phyloP scores from a whole-genome alignment of 495 filamentous ascomycete genomes.

The Xylaria venustula region DNA sequence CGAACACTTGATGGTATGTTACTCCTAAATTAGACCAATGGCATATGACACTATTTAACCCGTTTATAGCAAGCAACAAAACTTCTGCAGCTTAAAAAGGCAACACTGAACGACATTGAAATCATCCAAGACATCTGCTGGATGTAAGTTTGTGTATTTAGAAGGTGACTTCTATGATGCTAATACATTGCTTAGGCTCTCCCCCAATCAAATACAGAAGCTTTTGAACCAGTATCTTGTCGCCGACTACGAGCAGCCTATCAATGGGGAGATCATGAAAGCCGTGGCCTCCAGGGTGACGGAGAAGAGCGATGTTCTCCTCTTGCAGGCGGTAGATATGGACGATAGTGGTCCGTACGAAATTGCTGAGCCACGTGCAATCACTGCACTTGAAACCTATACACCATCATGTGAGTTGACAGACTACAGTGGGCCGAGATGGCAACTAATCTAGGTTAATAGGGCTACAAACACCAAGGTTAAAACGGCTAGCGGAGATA shows the following conservation, averaged over 20 bases:
- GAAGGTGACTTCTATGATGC: neutral
- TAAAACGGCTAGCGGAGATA: slow-evolving; percentile 95
- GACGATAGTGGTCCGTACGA: slow-evolving; percentile 99
- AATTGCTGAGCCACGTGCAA: slow-evolving; percentile 93
- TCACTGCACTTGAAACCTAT: slow-evolving; percentile 96
- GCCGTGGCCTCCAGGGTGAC: slow-evolving; percentile 95
- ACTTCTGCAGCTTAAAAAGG: slow-evolving; percentile 97
- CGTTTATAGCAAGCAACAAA: slow-evolving; percentile 86
- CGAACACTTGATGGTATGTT: slow-evolving; percentile 93
- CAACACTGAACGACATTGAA: slow-evolving; percentile 97
- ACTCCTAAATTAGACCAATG: neutral
- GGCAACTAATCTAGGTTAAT: slow-evolving; percentile 22
- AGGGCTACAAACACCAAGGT: slow-evolving; percentile 93
- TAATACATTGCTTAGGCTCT: slow-evolving; percentile 60
- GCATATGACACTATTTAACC: slow-evolving; percentile 19
- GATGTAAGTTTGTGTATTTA: slow-evolving; percentile 66
- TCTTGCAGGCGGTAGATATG: slow-evolving; percentile 94
- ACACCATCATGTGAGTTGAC: slow-evolving; percentile 81
- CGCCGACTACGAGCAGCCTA: slow-evolving; percentile 98
- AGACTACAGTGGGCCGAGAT: neutral
- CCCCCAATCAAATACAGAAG: slow-evolving; percentile 98
- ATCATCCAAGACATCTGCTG: slow-evolving; percentile 99
- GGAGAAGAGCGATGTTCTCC: slow-evolving; percentile 95
- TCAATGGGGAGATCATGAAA: slow-evolving; percentile 99
- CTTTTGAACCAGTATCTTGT: slow-evolving; percentile 98